phyloP scores from a whole-genome alignment of 23 red algal genomes.

The Gracilaria vermiculophylla region DNA sequence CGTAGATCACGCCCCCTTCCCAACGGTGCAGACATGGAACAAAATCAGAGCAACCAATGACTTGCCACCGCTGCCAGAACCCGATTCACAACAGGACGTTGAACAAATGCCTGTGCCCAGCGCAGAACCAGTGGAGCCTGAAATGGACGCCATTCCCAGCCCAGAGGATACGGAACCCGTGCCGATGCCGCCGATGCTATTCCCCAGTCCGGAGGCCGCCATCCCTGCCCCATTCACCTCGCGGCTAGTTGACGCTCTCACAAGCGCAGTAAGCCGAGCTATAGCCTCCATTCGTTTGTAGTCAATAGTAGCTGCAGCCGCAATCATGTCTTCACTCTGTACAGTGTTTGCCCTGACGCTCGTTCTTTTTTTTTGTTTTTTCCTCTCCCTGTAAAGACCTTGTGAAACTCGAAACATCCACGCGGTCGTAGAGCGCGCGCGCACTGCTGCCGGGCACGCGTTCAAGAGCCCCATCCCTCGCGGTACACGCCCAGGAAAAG shows the following conservation, averaged over 20 bases:
- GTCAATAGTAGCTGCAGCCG: no score
- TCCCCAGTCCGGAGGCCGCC: background rate
- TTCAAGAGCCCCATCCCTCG: no score
- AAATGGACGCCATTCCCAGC: no score
- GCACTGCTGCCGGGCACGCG: no score
- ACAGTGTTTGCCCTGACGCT: no score
- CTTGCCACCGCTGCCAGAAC: background rate
- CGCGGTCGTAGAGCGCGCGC: no score
- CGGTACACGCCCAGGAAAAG: background rate
- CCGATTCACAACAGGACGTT: background rate
- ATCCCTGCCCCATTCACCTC: background rate
- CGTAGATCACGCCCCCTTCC: constrained; percentile 20
- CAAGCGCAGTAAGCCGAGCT: background rate
- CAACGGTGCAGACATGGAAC: constrained; percentile 24
- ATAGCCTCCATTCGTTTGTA: background rate
- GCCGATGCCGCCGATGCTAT: background rate
- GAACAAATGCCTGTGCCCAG: background rate
- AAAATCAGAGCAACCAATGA: background rate
- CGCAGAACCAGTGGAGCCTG: background rate
- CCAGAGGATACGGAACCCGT: no score
- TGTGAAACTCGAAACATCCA: no score
- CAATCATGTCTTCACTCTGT: no score
- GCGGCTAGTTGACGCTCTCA: background rate
- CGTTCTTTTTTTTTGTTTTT: background rate
- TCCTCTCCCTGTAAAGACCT: background rate